Percentiles rank a stretch among this genome's conserved stretches.
These are phyloP conservation scores for Hygrophoropsis aurantiaca DNA, from an alignment of 768 basidiomycete species.

Conservation along the genomic window DNA sequence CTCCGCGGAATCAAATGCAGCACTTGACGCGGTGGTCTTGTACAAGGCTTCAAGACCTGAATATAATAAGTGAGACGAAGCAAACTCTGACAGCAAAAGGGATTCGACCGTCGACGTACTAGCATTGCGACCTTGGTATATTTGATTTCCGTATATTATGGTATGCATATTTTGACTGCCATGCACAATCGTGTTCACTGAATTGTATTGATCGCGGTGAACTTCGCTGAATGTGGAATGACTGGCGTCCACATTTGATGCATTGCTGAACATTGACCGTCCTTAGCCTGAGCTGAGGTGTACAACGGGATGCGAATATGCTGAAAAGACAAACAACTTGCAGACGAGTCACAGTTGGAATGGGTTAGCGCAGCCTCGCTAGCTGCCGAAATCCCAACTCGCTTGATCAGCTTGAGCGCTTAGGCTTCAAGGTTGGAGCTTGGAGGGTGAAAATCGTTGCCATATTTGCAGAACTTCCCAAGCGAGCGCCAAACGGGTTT, in stretches of 20 bases:
- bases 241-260: constrained; percentile 12
- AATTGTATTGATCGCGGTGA: constrained; percentile 12
- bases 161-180: constrained; percentile 16
- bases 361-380: too few relatives aligned
- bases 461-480: too few relatives aligned
- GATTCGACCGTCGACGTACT: constrained; percentile 1
- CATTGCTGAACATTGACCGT: constrained; percentile 21
- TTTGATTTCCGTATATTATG: constrained; percentile 15
- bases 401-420: too few relatives aligned
- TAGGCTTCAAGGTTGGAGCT: too few relatives aligned
- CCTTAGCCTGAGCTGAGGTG: too few relatives aligned
- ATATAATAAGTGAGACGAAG: not conserved
- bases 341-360: too few relatives aligned
- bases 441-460: too few relatives aligned
- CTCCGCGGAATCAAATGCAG: constrained; percentile 17
- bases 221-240: constrained; percentile 18
- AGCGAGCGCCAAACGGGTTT: too few relatives aligned
- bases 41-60: constrained; percentile 14
- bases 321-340: too few relatives aligned
- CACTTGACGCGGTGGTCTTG: constrained; percentile 13
- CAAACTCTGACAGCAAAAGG: not conserved
- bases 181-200: constrained; percentile 3
- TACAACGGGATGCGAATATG: too few relatives aligned
- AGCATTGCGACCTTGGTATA: constrained; percentile 10
- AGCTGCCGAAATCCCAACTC: too few relatives aligned